Percentiles rank a stretch among this genome's conserved stretches.
Evolutionary conservation across 2,329 filamentous ascomycete species (phyloP).

Genomic region (Graphilbum sp.): DNA sequence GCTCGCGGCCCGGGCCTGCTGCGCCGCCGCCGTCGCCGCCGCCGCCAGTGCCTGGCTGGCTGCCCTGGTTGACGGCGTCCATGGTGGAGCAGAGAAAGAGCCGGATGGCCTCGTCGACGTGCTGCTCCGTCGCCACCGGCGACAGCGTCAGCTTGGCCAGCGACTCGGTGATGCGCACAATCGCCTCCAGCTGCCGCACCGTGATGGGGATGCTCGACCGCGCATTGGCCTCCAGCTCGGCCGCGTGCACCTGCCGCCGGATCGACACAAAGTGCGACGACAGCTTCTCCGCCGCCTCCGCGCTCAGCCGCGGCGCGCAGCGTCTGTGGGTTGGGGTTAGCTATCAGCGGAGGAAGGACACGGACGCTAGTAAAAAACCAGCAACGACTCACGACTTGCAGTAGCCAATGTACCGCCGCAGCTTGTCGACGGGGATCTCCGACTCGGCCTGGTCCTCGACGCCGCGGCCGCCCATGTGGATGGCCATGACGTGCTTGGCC

Average conservation of each 20-base stretch:
- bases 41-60: constrained; percentile 16
- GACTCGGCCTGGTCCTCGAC: constrained; percentile 69
- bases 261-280: constrained; percentile 96
- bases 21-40: constrained; percentile 35
- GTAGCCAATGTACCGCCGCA: constrained; percentile 94
- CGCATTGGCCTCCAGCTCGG: constrained; percentile 76
- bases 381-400: constrained; percentile 62
- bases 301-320: constrained; percentile 78
- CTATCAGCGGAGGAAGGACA: constrained; percentile 11
- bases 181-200: constrained; percentile 89
- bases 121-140: constrained; percentile 71
- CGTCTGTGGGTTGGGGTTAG: too few species aligned
- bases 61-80: constrained; percentile 89
- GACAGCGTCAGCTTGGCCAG: constrained; percentile 82
- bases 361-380: not conserved
- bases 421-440: constrained; percentile 87
- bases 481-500: constrained; percentile 90
- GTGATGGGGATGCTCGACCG: constrained; percentile 95
- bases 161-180: constrained; percentile 92
- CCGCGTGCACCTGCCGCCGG: constrained; percentile 79
- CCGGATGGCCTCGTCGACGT: constrained; percentile 94
- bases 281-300: constrained; percentile 86
- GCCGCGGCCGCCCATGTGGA: constrained; percentile 83
- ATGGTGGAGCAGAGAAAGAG: constrained; percentile 94
- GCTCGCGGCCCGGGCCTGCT: constrained; percentile 70